phyloP scores from a whole-genome alignment of 1,284 basidiomycete species.

The Trichosporon faecale region DNA sequence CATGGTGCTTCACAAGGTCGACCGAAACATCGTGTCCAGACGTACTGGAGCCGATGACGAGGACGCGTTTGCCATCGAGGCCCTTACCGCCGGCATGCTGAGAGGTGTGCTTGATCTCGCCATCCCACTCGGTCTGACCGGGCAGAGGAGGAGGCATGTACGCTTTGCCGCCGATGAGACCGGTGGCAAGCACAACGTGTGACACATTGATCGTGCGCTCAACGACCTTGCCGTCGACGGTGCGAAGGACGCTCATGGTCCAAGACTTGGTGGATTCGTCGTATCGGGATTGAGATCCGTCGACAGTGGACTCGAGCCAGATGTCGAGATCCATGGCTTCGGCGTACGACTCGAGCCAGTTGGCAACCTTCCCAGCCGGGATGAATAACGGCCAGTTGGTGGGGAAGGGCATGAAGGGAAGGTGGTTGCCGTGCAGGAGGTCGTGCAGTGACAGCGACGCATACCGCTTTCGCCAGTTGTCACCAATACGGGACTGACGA shows the following conservation, averaged over 20 bases:
- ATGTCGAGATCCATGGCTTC: slow-evolving; percentile 63
- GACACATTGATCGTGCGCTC: slow-evolving; percentile 56
- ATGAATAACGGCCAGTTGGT: slow-evolving; percentile 39
- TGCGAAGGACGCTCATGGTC: slow-evolving; percentile 47
- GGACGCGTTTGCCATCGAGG: not conserved
- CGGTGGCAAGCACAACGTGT: slow-evolving; percentile 51
- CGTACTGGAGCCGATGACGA: not conserved
- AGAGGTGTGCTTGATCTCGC: slow-evolving; percentile 62
- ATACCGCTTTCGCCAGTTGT: slow-evolving; percentile 58
- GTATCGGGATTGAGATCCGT: slow-evolving; percentile 50
- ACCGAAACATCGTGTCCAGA: slow-evolving; percentile 20
- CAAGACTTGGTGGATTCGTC: slow-evolving; percentile 58
- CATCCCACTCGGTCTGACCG: slow-evolving; percentile 58
- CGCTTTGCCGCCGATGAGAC: slow-evolving; percentile 60
- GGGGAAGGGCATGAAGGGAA: slow-evolving; percentile 34
- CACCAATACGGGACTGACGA: slow-evolving; percentile 57
- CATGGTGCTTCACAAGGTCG: slow-evolving; percentile 56
- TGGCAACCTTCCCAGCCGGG: slow-evolving; percentile 58
- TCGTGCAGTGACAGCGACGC: slow-evolving; percentile 62
- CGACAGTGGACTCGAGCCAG: slow-evolving; percentile 61
- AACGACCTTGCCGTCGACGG: slow-evolving; percentile 46
- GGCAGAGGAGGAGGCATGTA: slow-evolving; percentile 53
- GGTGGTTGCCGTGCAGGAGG: slow-evolving; percentile 56
- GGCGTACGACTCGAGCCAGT: slow-evolving; percentile 67
- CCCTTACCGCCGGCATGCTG: slow-evolving; percentile 46